Conservation (phyloP, 345 rosid genomes). For the Psidium friedrichsthalianum region DNA sequence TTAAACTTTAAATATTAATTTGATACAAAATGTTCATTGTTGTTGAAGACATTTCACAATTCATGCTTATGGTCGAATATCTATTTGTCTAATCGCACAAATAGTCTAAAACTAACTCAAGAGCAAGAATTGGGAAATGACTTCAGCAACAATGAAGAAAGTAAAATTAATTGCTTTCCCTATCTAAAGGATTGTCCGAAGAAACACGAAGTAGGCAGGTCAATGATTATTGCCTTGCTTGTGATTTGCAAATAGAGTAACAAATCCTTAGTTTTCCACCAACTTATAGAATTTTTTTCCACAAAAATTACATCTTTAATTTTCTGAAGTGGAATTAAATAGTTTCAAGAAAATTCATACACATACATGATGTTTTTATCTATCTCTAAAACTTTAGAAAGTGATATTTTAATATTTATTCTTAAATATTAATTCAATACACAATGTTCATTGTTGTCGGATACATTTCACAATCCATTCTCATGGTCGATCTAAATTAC, state of each 20-base stretch:
- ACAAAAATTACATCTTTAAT: not conserved
- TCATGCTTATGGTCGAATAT: not conserved
- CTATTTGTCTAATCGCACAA: rapidly evolving
- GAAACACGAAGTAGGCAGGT: not conserved
- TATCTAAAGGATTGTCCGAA: not conserved
- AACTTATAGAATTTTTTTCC: not conserved
- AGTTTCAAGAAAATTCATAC: too few relatives aligned
- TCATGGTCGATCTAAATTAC: not conserved
- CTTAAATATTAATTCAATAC: not conserved
- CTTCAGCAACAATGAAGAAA: too few relatives aligned
- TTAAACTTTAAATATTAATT: not conserved
- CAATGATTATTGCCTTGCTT: not conserved
- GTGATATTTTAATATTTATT: not conserved
- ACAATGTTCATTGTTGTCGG: not conserved
- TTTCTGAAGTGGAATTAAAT: not conserved
- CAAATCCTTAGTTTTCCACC: not conserved
- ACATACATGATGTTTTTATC: not conserved
- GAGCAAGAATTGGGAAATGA: not conserved
- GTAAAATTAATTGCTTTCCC: not conserved
- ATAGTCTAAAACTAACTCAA: not conserved
- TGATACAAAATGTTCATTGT: not conserved
- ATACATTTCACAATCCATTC: not conserved
- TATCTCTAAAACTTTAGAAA: not conserved
- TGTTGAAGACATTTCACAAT: not conserved
- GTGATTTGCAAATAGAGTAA: not conserved